Evolutionary conservation across 2,329 filamentous ascomycete genomes (phyloP).

Genomic region (Metarhizium guizhouense): DNA sequence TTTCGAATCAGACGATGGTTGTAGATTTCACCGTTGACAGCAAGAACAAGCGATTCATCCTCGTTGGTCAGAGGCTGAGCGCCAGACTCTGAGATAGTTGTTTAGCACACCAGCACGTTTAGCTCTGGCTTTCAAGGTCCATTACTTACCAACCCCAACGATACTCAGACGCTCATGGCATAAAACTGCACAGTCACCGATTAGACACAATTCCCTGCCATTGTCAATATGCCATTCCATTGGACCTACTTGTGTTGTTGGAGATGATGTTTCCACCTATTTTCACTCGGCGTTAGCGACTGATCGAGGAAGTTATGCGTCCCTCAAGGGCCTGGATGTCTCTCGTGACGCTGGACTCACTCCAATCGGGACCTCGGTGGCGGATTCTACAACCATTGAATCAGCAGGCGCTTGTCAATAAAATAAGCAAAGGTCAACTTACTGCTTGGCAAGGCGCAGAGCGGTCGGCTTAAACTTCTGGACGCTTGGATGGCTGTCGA

Average conservation of each 20-base stretch:
- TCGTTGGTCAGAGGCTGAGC: slow-evolving; percentile 92
- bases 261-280: slow-evolving; percentile 78
- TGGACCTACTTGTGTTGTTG: slow-evolving; percentile 77
- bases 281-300: slow-evolving; percentile 1
- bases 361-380: slow-evolving; percentile 97
- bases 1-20: slow-evolving; percentile 96
- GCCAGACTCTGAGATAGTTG: slow-evolving; percentile 61
- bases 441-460: slow-evolving; percentile 90
- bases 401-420: slow-evolving; percentile 6
- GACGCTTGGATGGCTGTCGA: slow-evolving; percentile 73
- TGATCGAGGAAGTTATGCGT: not conserved
- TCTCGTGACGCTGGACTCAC: slow-evolving; percentile 45
- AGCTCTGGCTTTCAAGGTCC: not conserved
- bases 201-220: not conserved
- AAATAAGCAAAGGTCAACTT: slow-evolving; percentile 26
- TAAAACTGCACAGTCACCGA: slow-evolving; percentile 51
- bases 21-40: slow-evolving; percentile 99
- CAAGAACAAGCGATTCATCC: slow-evolving; percentile 78
- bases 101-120: not conserved
- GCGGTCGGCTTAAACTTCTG: slow-evolving; percentile 94
- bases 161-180: slow-evolving; percentile 97
- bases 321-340: not conserved
- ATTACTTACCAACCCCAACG: slow-evolving; percentile 77
- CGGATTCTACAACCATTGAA: slow-evolving; percentile 54
- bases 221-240: slow-evolving; percentile 2